These are phyloP conservation scores for Daldinia bambusicola DNA, from an alignment of 495 filamentous ascomycete species.

Conservation along the genomic window DNA sequence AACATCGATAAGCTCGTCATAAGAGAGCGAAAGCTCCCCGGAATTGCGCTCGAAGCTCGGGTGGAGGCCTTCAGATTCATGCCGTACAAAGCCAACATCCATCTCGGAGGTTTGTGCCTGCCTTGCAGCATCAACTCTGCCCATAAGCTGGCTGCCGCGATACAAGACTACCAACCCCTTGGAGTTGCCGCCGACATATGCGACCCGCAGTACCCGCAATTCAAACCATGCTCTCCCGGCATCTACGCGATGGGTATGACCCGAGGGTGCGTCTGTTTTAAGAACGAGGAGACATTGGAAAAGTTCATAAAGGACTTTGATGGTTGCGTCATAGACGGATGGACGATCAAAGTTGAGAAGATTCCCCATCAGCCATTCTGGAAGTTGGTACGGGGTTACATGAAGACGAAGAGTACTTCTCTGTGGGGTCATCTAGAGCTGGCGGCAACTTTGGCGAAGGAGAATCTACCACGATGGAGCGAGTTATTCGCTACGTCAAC, in stretches of 20 bases:
- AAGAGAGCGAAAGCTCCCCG: background rate
- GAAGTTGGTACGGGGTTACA: background rate
- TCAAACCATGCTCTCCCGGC: background rate
- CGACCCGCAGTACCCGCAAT: background rate
- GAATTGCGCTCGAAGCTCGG: background rate
- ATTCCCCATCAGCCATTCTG: background rate
- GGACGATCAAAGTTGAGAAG: background rate
- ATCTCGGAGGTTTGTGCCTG: background rate
- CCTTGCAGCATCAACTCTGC: background rate
- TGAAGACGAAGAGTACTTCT: background rate
- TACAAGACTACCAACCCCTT: background rate
- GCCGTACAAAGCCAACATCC: background rate
- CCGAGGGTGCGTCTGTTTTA: slow-evolving; percentile 2
- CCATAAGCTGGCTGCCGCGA: background rate
- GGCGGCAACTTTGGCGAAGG: background rate
- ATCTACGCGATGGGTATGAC: background rate
- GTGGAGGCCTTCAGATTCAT: slow-evolving; percentile 1
- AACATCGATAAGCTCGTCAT: background rate
- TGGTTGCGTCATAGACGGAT: background rate
- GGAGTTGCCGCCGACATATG: background rate
- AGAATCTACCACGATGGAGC: background rate
- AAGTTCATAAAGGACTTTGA: background rate
- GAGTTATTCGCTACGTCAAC: background rate
- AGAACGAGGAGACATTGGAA: background rate
- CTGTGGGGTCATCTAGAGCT: background rate